phyloP scores from a whole-genome alignment of 1,284 basidiomycete species.

The Pyrrhoderma noxium region DNA sequence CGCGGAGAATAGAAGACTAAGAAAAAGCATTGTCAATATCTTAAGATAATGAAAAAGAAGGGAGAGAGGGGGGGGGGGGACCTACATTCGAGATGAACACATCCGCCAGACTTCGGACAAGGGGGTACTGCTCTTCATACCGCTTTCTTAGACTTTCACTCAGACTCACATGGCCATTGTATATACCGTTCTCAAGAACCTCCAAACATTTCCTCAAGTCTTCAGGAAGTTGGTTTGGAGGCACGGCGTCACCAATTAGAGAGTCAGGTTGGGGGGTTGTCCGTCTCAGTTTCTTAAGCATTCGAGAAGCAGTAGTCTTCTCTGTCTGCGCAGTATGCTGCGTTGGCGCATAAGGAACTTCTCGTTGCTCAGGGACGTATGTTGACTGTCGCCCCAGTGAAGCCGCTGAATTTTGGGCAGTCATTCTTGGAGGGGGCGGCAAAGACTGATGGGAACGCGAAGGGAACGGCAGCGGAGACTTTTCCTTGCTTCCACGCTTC shows the following conservation, averaged over 20 bases:
- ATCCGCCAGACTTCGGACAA: conserved; percentile 86
- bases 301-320: conserved; percentile 35
- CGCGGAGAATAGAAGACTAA: conserved; percentile 88
- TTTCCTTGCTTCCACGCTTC: conserved; percentile 30
- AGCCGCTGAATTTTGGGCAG: conserved; percentile 53
- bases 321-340: conserved; percentile 31
- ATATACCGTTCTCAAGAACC: conserved; percentile 75
- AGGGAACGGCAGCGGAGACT: conserved; percentile 58
- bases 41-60: conserved; percentile 14
- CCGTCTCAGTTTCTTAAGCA: conserved; percentile 63
- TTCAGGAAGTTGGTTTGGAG: conserved; percentile 75
- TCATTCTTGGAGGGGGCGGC: conserved; percentile 55
- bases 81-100: conserved; percentile 89
- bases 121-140: conserved; percentile 88
- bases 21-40: conserved; percentile 15
- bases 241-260: conserved; percentile 46
- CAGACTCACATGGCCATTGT: conserved; percentile 81
- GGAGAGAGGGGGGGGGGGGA: conserved; percentile 21
- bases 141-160: conserved; percentile 77
- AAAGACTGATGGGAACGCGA: conserved; percentile 75
- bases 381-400: conserved; percentile 60
- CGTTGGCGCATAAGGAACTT: conserved; percentile 22
- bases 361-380: conserved; percentile 33
- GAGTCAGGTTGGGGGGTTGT: conserved; percentile 43
- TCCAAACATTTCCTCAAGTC: conserved; percentile 81